Evolutionary conservation across 2,329 filamentous ascomycete species (phyloP).

Genomic region (Fusarium sulawesiense): DNA sequence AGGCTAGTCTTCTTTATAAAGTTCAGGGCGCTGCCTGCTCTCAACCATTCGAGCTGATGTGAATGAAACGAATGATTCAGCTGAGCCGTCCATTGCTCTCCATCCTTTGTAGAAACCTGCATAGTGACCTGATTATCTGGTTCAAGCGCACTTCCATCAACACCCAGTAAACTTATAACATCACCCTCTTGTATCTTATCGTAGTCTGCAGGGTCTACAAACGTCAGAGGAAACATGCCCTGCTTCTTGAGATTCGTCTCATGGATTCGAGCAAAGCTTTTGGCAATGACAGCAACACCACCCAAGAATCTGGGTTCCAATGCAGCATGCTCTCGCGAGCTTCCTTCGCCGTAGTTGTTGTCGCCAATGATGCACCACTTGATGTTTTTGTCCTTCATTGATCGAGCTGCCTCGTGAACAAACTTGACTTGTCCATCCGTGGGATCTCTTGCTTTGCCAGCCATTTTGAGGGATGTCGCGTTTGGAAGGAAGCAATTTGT

Average conservation of each 20-base stretch:
- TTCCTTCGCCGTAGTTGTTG: constrained; percentile 82
- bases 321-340: constrained; percentile 87
- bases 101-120: constrained; percentile 5
- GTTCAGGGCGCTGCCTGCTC: constrained; percentile 28
- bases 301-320: constrained; percentile 87
- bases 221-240: constrained; percentile 66
- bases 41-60: constrained; percentile 23
- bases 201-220: constrained; percentile 78
- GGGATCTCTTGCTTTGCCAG: not conserved
- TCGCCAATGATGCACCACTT: constrained; percentile 34
- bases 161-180: constrained; percentile 13
- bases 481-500: constrained; percentile 68
- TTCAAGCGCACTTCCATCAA: constrained; percentile 13
- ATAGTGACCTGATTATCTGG: constrained; percentile 23
- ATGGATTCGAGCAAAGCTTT: constrained; percentile 88
- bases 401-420: not conserved
- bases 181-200: constrained; percentile 68
- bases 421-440: constrained; percentile 74
- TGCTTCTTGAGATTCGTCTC: constrained; percentile 96
- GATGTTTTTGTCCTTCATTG: not conserved
- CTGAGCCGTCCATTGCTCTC: constrained; percentile 13
- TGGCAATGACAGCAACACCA: constrained; percentile 83
- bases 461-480: not conserved
- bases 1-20: constrained; percentile 5
- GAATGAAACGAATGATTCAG: constrained; percentile 26